Percentiles rank a stretch among this genome's conserved stretches.
phyloP scores from a whole-genome alignment of 2,329 filamentous ascomycete species.

The Beauveria medogensis region DNA sequence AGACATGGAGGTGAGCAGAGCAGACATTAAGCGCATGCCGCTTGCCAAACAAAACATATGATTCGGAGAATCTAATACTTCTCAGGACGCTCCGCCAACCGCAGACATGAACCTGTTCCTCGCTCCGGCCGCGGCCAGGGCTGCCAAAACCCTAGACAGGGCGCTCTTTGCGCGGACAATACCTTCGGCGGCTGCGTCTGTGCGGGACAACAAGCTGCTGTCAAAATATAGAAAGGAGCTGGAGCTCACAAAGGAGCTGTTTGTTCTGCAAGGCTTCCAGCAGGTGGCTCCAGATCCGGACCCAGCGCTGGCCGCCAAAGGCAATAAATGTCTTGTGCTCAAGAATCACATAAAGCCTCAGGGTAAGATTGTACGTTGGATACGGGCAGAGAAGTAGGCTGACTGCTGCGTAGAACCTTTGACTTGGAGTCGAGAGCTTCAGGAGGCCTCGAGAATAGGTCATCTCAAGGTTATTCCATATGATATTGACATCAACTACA shows the following conservation, averaged over 20 bases:
- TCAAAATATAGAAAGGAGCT: constrained; percentile 61
- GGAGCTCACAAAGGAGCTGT: constrained; percentile 55
- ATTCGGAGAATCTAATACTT: not conserved
- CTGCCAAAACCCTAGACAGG: constrained; percentile 73
- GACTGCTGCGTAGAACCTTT: constrained; percentile 34
- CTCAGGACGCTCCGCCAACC: not conserved
- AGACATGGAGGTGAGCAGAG: constrained; percentile 9
- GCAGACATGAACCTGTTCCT: constrained; percentile 56
- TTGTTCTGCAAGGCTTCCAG: constrained; percentile 55
- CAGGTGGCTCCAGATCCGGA: constrained; percentile 58
- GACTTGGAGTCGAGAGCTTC: constrained; percentile 68
- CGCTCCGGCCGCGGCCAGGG: constrained; percentile 66
- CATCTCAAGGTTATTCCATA: constrained; percentile 68
- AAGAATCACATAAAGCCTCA: constrained; percentile 46
- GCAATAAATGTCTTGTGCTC: constrained; percentile 55
- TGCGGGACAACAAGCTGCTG: constrained; percentile 70
- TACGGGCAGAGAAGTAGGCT: not conserved
- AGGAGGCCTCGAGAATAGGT: constrained; percentile 58
- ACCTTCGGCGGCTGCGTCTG: constrained; percentile 67
- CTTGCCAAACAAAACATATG: not conserved
- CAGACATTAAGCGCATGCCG: not conserved
- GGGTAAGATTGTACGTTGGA: constrained; percentile 26
- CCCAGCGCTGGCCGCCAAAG: constrained; percentile 39
- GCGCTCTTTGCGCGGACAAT: constrained; percentile 73
- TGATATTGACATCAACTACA: constrained; percentile 68